Evolutionary conservation across 2,329 filamentous ascomycete genomes (phyloP).

Genomic region (Penicillium verrucosum): DNA sequence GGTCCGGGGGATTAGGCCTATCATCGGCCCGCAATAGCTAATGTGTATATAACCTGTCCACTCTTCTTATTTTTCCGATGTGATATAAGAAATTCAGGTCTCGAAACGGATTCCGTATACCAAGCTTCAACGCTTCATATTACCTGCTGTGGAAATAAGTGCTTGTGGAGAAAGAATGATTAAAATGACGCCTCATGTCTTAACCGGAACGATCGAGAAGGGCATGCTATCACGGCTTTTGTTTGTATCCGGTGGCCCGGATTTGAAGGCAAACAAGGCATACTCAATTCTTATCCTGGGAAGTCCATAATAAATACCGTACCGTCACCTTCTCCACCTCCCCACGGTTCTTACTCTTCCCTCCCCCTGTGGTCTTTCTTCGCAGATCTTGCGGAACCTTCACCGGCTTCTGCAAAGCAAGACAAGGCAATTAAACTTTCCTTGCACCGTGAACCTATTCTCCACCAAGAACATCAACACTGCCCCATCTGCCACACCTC

Average conservation of each 20-base stretch:
- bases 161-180: not conserved
- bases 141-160: not conserved
- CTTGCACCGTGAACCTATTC: not conserved
- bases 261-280: not conserved
- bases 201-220: not conserved
- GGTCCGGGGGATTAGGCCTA: not conserved
- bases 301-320: not conserved
- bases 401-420: not conserved
- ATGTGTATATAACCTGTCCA: not conserved
- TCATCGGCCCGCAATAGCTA: slow-evolving; percentile 4
- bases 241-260: not conserved
- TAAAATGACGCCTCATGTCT: not conserved
- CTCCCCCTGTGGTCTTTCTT: not conserved
- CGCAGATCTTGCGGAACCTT: not conserved
- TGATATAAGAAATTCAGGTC: not conserved
- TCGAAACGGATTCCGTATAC: not conserved
- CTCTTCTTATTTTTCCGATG: not conserved
- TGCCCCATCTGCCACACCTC: not conserved
- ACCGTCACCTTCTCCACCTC: no score
- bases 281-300: not conserved
- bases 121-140: not conserved
- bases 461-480: not conserved
- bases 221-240: not conserved
- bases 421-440: accelerated
- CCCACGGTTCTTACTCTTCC: not conserved